Percentiles rank a stretch among this genome's conserved stretches.
phyloP scores from a whole-genome alignment of 345 rosid species.

The Murraya paniculata region DNA sequence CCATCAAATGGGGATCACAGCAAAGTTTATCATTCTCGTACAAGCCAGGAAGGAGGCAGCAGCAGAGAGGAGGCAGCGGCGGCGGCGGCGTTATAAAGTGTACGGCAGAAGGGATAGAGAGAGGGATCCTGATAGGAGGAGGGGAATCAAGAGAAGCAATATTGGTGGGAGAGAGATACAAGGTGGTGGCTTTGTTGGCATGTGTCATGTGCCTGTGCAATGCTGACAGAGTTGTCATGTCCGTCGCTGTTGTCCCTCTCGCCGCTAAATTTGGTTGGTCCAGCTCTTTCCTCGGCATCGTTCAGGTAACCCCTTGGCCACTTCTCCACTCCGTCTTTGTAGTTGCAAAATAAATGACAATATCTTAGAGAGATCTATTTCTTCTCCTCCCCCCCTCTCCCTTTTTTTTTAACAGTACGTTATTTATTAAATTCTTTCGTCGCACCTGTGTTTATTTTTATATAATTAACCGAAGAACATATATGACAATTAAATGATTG shows the following conservation, averaged over 20 bases:
- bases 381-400: no score
- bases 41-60: constrained; percentile 2
- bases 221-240: constrained; percentile 94
- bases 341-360: no score
- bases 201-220: constrained; percentile 84
- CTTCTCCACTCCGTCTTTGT: neutral
- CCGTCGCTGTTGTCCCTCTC: constrained; percentile 88
- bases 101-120: constrained; percentile 74
- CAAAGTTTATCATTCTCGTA: constrained; percentile 5
- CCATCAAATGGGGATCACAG: constrained; percentile 16
- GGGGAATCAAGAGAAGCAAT: constrained; percentile 18
- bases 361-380: no score
- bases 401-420: no score
- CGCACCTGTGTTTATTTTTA: no score
- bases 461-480: no score
- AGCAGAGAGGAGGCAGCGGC: constrained; percentile 7
- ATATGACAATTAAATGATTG: no score
- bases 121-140: constrained; percentile 39
- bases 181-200: constrained; percentile 77
- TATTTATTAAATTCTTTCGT: no score
- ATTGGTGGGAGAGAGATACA: constrained; percentile 68
- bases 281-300: constrained; percentile 80
- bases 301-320: constrained; percentile 55
- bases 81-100: constrained; percentile 33
- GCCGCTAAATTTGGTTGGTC: constrained; percentile 89